Percentiles rank a stretch among this genome's conserved stretches.
These are phyloP conservation scores for Tolypocladium endophyticum DNA, from an alignment of 2,329 filamentous ascomycete species.

Conservation along the genomic window DNA sequence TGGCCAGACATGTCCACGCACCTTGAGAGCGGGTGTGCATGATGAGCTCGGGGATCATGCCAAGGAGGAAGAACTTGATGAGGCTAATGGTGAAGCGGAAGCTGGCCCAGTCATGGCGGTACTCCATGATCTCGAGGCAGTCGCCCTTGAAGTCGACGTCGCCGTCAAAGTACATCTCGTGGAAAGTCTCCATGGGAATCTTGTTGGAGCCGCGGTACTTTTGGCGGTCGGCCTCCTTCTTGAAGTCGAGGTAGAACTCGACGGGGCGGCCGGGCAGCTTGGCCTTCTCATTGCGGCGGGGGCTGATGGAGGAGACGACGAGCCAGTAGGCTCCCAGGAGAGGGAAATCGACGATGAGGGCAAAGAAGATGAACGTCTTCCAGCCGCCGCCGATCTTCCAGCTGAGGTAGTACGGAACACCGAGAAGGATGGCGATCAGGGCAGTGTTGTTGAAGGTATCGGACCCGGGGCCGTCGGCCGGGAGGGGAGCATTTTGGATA, in stretches of 20 bases:
- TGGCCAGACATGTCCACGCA: conserved; percentile 6
- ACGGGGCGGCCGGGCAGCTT: conserved; percentile 76
- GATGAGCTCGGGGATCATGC: conserved; percentile 81
- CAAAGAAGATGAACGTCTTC: conserved; percentile 83
- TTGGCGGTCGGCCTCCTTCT: conserved; percentile 45
- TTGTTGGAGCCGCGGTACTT: conserved; percentile 71
- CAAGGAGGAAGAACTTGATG: conserved; percentile 80
- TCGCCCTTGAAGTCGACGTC: conserved; percentile 95
- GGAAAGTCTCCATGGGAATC: conserved; percentile 87
- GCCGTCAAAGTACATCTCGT: conserved; percentile 95
- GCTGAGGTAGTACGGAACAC: conserved; percentile 69
- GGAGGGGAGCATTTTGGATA: conserved; percentile 90
- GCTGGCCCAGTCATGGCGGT: conserved; percentile 93
- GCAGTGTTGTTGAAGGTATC: conserved; percentile 80
- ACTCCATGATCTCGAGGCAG: conserved; percentile 78
- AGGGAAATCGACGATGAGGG: conserved; percentile 65
- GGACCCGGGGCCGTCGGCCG: conserved; percentile 74
- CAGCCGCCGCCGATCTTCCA: conserved; percentile 81
- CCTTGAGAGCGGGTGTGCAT: conserved; percentile 86
- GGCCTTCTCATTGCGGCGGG: conserved; percentile 88
- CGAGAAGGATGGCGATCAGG: conserved; percentile 58
- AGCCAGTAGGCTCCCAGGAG: conserved; percentile 79
- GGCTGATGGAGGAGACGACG: conserved; percentile 66
- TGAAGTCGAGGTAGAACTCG: conserved; percentile 84
- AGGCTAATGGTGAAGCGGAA: conserved; percentile 82